Conservation (phyloP, 495 filamentous ascomycete species). For the Neurospora intermedia region DNA sequence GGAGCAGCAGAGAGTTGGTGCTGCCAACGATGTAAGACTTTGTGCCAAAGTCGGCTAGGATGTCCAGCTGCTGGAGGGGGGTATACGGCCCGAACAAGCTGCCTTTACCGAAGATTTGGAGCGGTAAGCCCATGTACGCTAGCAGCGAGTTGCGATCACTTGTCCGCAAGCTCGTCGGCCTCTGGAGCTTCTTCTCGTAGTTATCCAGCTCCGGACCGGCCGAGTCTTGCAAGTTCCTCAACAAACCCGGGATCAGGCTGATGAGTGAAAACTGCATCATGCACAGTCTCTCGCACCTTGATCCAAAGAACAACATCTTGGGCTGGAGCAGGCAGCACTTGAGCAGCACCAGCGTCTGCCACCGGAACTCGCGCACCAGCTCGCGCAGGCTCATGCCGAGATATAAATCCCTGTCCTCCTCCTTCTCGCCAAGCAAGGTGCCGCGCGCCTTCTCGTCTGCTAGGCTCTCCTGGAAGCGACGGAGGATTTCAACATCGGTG, state of each 20-base stretch:
- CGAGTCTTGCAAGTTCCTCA: slow-evolving; percentile 78
- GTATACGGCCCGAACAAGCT: slow-evolving; percentile 96
- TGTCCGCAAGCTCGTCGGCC: slow-evolving; percentile 77
- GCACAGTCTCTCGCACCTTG: slow-evolving; percentile 86
- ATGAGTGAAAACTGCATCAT: slow-evolving; percentile 97
- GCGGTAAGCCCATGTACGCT: slow-evolving; percentile 84
- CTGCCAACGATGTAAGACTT: slow-evolving; percentile 97
- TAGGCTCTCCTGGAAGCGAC: slow-evolving; percentile 87
- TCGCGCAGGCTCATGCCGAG: slow-evolving; percentile 87
- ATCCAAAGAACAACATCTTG: slow-evolving; percentile 99
- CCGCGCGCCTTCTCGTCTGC: slow-evolving; percentile 49
- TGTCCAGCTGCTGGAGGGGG: slow-evolving; percentile 86
- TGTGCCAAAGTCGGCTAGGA: slow-evolving; percentile 86
- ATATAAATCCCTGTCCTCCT: slow-evolving; percentile 73
- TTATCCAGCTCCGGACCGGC: slow-evolving; percentile 81
- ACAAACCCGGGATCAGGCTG: slow-evolving; percentile 83
- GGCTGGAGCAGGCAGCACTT: slow-evolving; percentile 90
- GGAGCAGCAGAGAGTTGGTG: slow-evolving; percentile 85
- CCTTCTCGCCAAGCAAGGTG: slow-evolving; percentile 43
- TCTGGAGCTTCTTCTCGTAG: slow-evolving; percentile 63
- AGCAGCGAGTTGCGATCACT: slow-evolving; percentile 86
- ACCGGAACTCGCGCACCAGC: slow-evolving; percentile 84
- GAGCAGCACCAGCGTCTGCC: slow-evolving; percentile 86
- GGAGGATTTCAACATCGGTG: slow-evolving; percentile 39
- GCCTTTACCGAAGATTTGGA: slow-evolving; percentile 95